Evolutionary conservation across 2,329 filamentous ascomycete species (phyloP).

Genomic region (Chalara sp.): DNA sequence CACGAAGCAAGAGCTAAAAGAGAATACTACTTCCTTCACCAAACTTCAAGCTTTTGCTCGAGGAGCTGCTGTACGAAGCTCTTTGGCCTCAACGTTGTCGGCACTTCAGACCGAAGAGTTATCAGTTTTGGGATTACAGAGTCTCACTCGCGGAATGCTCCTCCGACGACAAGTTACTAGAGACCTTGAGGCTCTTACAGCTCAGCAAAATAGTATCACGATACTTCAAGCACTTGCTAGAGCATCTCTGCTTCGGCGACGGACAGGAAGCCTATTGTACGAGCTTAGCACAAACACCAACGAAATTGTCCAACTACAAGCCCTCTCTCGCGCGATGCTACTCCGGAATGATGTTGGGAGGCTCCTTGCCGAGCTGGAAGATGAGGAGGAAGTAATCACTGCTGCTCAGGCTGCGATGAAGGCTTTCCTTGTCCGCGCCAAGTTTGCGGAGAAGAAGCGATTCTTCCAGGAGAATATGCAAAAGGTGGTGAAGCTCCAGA

Average conservation of each 20-base stretch:
- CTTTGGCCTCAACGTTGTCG: conserved; percentile 41
- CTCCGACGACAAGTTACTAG: conserved; percentile 42
- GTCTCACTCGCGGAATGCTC: conserved; percentile 54
- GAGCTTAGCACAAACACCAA: conserved; percentile 63
- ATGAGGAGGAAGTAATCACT: conserved; percentile 70
- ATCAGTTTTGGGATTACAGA: conserved; percentile 47
- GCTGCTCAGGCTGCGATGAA: conserved; percentile 70
- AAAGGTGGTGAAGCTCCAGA: conserved; percentile 97
- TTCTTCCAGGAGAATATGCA: conserved; percentile 97
- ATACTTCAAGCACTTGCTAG: conserved; percentile 61
- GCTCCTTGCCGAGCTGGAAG: conserved; percentile 70
- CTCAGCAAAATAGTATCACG: conserved; percentile 48
- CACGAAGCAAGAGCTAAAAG: conserved; percentile 46
- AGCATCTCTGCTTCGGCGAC: conserved; percentile 56
- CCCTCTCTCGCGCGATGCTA: conserved; percentile 71
- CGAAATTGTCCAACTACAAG: conserved; percentile 65
- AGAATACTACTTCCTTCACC: conserved; percentile 31
- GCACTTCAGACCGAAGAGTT: conserved; percentile 39
- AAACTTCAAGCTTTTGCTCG: conserved; percentile 33
- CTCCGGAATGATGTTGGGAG: conserved; percentile 67
- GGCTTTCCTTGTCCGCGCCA: conserved; percentile 65
- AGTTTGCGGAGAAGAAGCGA: conserved; percentile 77
- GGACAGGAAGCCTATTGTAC: conserved; percentile 56
- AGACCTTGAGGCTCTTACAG: conserved; percentile 48
- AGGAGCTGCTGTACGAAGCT: conserved; percentile 46